Base-by-base conservation (phyloP, 2,329 filamentous ascomycete species). In the Aureobasidium uvarum region DNA sequence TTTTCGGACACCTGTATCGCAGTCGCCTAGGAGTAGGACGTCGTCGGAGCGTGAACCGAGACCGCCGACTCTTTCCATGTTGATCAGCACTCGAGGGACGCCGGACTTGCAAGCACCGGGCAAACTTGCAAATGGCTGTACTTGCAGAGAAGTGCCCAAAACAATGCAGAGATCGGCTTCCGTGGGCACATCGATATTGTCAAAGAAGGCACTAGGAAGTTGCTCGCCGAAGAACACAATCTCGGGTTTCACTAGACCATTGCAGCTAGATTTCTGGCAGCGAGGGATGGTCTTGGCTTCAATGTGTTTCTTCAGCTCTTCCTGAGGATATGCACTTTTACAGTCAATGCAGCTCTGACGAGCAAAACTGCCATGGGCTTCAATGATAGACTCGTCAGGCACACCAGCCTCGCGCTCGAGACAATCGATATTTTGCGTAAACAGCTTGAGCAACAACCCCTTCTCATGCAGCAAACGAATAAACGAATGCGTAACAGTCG, bases 401-500 rank as follows among this genome's bases (percentile, higher is more conserved):
- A 99, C 87, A 31, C 95, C 95, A 14, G 94, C 95, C 70, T 86
- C 84, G 25, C 93, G 86, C 78, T 99, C 95, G 14, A 99, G 83
- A 72, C 92, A 96, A 79, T 99, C 95, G 70, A 99, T 98, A 74
- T 99, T 99, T 74, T 99, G 95, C 0, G 95, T 97, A 77, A 98
- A 99, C 62, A 95, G 85, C 81, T 92, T 95, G 69, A 89, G 80
- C 28, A 99, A 80, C 46, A 94, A 80, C 4, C 86, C 86, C 78
- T 96, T 96, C 67, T 87, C 81, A 66, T 93, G 85, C 18, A 98
- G 86, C 28, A 99, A 81, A 16, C 86, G 84, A 72, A 99, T 88
- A 77, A 99, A 99, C 41, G 86, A 89, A 78, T 99, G 95, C 1
- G 92, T 90, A 64, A 98, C 82, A 1, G 95, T 99, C 0, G 95